These are phyloP conservation scores for Durotheca rogersii DNA, from an alignment of 495 filamentous ascomycete species.

Conservation along the genomic window DNA sequence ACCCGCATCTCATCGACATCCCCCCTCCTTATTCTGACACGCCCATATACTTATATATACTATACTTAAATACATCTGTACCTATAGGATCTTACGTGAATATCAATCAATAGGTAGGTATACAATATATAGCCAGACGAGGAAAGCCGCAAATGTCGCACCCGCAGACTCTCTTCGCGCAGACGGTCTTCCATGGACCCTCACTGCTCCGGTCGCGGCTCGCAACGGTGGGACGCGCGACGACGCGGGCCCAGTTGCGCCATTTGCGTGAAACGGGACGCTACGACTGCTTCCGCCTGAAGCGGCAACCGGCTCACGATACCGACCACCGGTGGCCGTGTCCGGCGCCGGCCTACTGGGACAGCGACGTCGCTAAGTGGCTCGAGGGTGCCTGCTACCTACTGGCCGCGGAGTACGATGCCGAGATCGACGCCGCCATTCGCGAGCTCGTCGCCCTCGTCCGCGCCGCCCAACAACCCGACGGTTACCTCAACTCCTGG, in stretches of 20 bases:
- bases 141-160: too few relatives aligned
- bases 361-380: conserved; percentile 62
- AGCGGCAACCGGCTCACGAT: conserved; percentile 54
- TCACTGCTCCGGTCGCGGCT: conserved; percentile 43
- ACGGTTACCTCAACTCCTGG: conserved; percentile 62
- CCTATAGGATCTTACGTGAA: too few relatives aligned
- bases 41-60: too few relatives aligned
- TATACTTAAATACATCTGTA: too few relatives aligned
- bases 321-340: conserved; percentile 52
- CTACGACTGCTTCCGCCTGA: conserved; percentile 56
- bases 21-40: too few relatives aligned
- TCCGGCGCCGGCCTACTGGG: conserved; percentile 59
- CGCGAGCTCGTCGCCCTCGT: conserved; percentile 59
- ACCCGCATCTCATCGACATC: too few relatives aligned
- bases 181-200: conserved; percentile 34
- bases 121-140: too few relatives aligned
- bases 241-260: conserved; percentile 48
- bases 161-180: conserved; percentile 34
- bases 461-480: conserved; percentile 51
- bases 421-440: conserved; percentile 52
- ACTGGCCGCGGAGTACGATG: conserved; percentile 42
- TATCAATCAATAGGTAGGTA: too few relatives aligned
- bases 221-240: conserved; percentile 43
- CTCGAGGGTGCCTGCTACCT: conserved; percentile 62
- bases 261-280: conserved; percentile 56